Percentiles rank a stretch among this genome's conserved stretches.
These are phyloP conservation scores for Protostelium mycophagum DNA, from an alignment of 78 protist genomes.

Conservation along the genomic window DNA sequence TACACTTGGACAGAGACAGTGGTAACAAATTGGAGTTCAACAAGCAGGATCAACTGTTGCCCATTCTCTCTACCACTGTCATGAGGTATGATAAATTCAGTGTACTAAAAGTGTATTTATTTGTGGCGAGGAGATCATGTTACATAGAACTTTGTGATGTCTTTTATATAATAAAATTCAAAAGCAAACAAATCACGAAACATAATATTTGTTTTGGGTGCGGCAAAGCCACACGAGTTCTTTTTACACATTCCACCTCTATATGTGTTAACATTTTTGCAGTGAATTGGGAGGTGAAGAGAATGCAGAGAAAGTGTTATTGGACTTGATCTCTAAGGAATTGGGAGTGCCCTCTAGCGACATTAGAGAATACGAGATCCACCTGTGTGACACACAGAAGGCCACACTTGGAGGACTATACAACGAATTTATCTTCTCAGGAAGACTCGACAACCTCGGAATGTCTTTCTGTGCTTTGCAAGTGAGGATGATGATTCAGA, in stretches of 20 bases:
- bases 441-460: conserved; percentile 91
- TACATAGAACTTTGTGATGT: too few species aligned
- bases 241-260: too few species aligned
- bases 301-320: conserved; percentile 26
- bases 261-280: not conserved
- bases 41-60: conserved; percentile 82
- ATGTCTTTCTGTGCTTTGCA: conserved; percentile 66
- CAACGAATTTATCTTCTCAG: conserved; percentile 79
- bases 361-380: conserved; percentile 81
- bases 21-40: conserved; percentile 79
- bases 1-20: conserved; percentile 81
- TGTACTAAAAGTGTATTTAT: not conserved
- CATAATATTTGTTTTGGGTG: too few species aligned
- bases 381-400: conserved; percentile 81
- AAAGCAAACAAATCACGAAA: too few species aligned
- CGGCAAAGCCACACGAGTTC: too few species aligned
- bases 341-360: conserved; percentile 29
- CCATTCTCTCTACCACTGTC: conserved; percentile 55
- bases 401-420: conserved; percentile 76
- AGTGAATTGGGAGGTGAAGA: not conserved
- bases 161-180: too few species aligned
- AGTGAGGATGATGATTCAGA: conserved; percentile 28
- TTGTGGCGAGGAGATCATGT: too few species aligned
- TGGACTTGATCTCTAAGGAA: conserved; percentile 55
- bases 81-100: not conserved